Evolutionary conservation across 495 filamentous ascomycete species (phyloP).

Genomic region (Aspergillus funiculosus): DNA sequence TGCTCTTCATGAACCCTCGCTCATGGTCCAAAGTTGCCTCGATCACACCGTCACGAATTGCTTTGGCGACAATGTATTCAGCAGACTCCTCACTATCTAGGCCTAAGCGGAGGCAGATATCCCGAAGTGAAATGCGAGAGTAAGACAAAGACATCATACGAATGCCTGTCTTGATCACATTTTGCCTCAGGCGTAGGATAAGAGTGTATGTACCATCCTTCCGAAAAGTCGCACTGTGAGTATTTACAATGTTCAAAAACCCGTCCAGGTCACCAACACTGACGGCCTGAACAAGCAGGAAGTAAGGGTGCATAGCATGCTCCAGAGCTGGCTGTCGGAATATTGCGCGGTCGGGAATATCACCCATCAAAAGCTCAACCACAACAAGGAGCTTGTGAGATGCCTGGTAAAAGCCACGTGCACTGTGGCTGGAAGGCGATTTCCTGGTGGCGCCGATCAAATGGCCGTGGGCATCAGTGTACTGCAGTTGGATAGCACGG

Average conservation of each 20-base stretch:
- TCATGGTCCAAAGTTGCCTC: constrained; percentile 93
- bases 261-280: constrained; percentile 90
- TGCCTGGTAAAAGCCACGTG: constrained; percentile 89
- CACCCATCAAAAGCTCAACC: constrained; percentile 96
- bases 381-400: constrained; percentile 91
- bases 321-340: constrained; percentile 88
- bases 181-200: constrained; percentile 88
- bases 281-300: constrained; percentile 87
- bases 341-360: constrained; percentile 89
- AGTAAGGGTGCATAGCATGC: constrained; percentile 80
- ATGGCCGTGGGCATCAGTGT: constrained; percentile 95
- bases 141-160: constrained; percentile 98
- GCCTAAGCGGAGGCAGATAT: constrained; percentile 91
- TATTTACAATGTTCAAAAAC: constrained; percentile 76
- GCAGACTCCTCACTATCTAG: constrained; percentile 93
- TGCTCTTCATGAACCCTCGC: constrained; percentile 96
- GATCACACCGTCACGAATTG: constrained; percentile 95
- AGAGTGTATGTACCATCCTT: constrained; percentile 93
- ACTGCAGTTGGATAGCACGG: constrained; percentile 90
- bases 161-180: constrained; percentile 98
- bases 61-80: constrained; percentile 98
- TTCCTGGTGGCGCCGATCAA: constrained; percentile 88
- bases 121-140: constrained; percentile 91
- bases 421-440: constrained; percentile 80
- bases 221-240: constrained; percentile 76